Evolutionary conservation across 2,329 filamentous ascomycete genomes (phyloP), one percentile per base, ranked within the genome.

Genomic region (Colletotrichum somersetense): DNA sequence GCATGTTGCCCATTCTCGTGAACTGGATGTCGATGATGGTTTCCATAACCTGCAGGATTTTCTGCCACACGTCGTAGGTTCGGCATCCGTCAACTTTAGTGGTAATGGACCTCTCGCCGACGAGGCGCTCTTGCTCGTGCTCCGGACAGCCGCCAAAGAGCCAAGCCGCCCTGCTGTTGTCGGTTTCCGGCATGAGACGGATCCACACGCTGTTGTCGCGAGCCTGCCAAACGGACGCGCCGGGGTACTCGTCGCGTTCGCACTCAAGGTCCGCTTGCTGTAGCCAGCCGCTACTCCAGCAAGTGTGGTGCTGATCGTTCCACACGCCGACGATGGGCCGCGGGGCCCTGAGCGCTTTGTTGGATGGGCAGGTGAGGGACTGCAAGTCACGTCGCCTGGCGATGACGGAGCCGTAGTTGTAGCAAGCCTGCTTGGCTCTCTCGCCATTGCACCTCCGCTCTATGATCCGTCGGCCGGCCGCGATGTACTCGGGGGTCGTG

Each of bases 331-430:
- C 30, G n/a, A 33, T 55, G 18, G 26, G 14, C 14, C 7, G 16
- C 12, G 6, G 18, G 30, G 18, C 30, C 20, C 8, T 56, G 30
- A 55, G 16, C 14, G 52, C 26, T 53, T 30, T 33, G 23, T 48
- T 23, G 46, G 46, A 48, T 23, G 20, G n/a, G 26, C 23, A 53
- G 26, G 50, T 53, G 16, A 55, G 52, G 16, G 52, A 55, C 30
- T 55, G 5, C 1, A 55, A 14, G 16, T 33, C 26, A 16, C 12
- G 52, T 8, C 26, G 52, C 26, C 52, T 16, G 33, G 10, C 8
- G 30, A 75, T 76, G 50, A 71, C 75, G 0, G 75, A 77, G 44
- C 71, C 75, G 70, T 77, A 77, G 59, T 77, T 74, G 57, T 73
- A 74, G 65, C 75, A 77, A n/a, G 76, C 75, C 64, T 77, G 75